Base-by-base conservation (phyloP, 768 basidiomycete species). In the Rhodocollybia butyracea region DNA sequence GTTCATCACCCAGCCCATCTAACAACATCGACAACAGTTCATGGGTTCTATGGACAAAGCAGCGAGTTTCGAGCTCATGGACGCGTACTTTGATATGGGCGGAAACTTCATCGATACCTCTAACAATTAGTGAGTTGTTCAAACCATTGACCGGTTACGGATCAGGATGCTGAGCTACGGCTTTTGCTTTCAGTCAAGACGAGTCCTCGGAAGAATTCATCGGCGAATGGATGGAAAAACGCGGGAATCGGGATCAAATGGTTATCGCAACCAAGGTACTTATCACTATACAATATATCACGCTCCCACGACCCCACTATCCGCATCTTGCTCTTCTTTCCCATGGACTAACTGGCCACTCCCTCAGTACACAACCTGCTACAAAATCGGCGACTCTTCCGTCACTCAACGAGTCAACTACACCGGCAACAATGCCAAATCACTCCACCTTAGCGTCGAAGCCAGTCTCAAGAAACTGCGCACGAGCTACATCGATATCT, bases 201-300 rank as follows among this genome's bases (percentile, higher is more conserved):
- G 83, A 79, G 56, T 61, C 73, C 19, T 82, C 80, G 3, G 84
- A 88, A 62, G 51, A 60, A 45, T 76, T 77, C 58, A 71, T 82
- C 27, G 81, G 80, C 6, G 80, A 82, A 61, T 83, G 80, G 80
- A 75, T 77, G 54, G 72, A 77, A 58, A 60, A 66, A 32, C 67
- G 77, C 22, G 70, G 70, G 0, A 76, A 74, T 48, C 69, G 81
- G 2, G 76, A 81, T 57, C 75, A 77, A 57, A 65, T 83, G 12
- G 76, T 80, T 54, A 71, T 81, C 39, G 73, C 76, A 10, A 69
- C 73, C 39, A 73, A 81, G 70, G 74, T 78, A 50, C 22, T 56
- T 46, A 13, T 26, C 11, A n/a, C 21, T n/a, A 19, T 3, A n/a
- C 21, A 15, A 17, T 38, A 41, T 38, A 27, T 38, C n/a, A n/a